phyloP scores from a whole-genome alignment of 805 yeast species.

The Candida glaebosa region DNA sequence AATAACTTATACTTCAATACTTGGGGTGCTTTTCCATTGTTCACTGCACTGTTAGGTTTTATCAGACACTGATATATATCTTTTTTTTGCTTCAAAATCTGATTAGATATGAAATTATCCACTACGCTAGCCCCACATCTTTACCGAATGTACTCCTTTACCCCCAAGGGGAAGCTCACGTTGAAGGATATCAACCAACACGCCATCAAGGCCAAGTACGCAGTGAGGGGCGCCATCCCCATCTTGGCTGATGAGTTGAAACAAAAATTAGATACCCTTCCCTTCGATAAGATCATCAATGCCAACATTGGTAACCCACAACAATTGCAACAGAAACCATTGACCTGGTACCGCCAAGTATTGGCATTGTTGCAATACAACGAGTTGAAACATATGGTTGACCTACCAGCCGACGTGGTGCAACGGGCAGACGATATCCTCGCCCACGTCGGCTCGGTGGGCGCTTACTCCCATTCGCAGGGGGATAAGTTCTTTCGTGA shows the following conservation, averaged over 20 bases:
- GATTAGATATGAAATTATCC: no score
- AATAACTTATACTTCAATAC: no score
- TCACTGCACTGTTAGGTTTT: no score
- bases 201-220: constrained; percentile 86
- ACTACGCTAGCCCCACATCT: no score
- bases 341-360: constrained; percentile 94
- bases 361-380: constrained; percentile 86
- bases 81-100: no score
- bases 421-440: constrained; percentile 65
- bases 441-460: constrained; percentile 71
- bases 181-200: constrained; percentile 59
- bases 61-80: no score
- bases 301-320: constrained; percentile 99
- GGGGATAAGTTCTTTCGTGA: constrained; percentile 74
- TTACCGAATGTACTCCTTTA: constrained; percentile 3
- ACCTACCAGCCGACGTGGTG: constrained; percentile 64
- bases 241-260: constrained; percentile 84
- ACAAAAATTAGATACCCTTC: constrained; percentile 44
- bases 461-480: constrained; percentile 93
- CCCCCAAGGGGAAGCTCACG: constrained; percentile 8
- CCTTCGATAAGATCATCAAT: constrained; percentile 73
- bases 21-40: no score
- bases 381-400: constrained; percentile 38
- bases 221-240: constrained; percentile 95
- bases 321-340: constrained; percentile 89